phyloP scores from a whole-genome alignment of 2,329 filamentous ascomycete genomes.

The Fusarium bulbicola region DNA sequence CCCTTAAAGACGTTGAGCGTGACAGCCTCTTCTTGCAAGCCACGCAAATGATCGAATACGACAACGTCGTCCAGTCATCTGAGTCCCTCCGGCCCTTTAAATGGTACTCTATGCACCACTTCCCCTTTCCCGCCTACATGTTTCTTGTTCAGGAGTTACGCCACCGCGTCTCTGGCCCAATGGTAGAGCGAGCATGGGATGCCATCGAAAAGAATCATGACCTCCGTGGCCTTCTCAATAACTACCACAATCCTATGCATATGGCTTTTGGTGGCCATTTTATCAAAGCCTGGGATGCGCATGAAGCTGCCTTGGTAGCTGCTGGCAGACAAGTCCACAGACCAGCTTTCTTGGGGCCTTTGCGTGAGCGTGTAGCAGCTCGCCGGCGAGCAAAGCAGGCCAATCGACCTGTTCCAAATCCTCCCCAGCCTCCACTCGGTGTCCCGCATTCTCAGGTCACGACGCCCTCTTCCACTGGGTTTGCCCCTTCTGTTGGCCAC shows the following conservation, averaged over 20 bases:
- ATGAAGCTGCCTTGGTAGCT: constrained; percentile 57
- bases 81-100: constrained; percentile 61
- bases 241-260: constrained; percentile 65
- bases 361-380: constrained; percentile 56
- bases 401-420: constrained; percentile 39
- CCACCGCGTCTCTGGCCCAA: constrained; percentile 59
- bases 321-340: constrained; percentile 54
- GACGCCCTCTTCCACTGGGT: constrained; percentile 45
- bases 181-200: constrained; percentile 67
- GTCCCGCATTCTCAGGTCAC: constrained; percentile 36
- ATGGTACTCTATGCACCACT: constrained; percentile 69
- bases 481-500: constrained; percentile 44
- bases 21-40: constrained; percentile 64
- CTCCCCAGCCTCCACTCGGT: constrained; percentile 37
- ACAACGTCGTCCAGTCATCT: constrained; percentile 63
- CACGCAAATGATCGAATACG: constrained; percentile 67
- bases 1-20: constrained; percentile 57
- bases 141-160: constrained; percentile 66
- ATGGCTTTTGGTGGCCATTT: constrained; percentile 66
- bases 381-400: constrained; percentile 44
- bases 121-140: constrained; percentile 70
- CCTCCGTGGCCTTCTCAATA: constrained; percentile 58
- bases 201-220: constrained; percentile 65
- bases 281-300: constrained; percentile 70
- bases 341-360: constrained; percentile 58